Evolutionary conservation across 2,329 filamentous ascomycete genomes (phyloP), one percentile per base, ranked within the genome.

Genomic region (Fusarium citri): DNA sequence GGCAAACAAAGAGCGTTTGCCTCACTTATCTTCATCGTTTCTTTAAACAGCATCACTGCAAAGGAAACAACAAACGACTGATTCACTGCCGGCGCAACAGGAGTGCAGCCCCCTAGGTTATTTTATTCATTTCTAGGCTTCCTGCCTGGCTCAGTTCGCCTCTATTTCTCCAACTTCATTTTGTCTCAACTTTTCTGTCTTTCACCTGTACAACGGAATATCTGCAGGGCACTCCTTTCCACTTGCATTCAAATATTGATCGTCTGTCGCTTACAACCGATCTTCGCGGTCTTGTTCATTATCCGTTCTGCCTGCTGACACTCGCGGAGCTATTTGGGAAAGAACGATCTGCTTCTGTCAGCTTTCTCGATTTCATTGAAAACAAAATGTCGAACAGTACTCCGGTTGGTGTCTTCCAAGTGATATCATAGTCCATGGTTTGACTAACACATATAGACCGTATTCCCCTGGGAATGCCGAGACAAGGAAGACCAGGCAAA

Each of bases 401-500:
- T 50, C 51, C 71, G 42, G 72, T 75, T 42, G 72, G 72, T 75
- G 41, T 28, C 37, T 25, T 30, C 26, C 15, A 11, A 16, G 25
- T 46, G 15, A 18, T 20, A 18, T 59, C 8, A 20, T 18, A 37
- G 18, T 42, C 28, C 7, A n/a, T n/a, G 40, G 59, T 8, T 45
- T 60, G 34, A 62, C 73, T 62, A 47, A 60, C 43, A 64, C 15
- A 22, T 49, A 81, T 49, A 81, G 78, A 71, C 74, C 22, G 68
- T 77, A 34, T 80, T 79, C 49, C 82, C 85, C 6, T 85, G 82
- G 82, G 85, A 87, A 71, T 83, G 82, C 59, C 83, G 85, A 56
- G 86, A 88, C 69, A 84, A 83, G 71, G 80, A 85, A 63, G 85
- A 87, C 30, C 80, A 83, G 76, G 84, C 85, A 49, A 83, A 83